Evolutionary conservation across 2,329 filamentous ascomycete species (phyloP).

Genomic region (Aspergillus novofumigatus): DNA sequence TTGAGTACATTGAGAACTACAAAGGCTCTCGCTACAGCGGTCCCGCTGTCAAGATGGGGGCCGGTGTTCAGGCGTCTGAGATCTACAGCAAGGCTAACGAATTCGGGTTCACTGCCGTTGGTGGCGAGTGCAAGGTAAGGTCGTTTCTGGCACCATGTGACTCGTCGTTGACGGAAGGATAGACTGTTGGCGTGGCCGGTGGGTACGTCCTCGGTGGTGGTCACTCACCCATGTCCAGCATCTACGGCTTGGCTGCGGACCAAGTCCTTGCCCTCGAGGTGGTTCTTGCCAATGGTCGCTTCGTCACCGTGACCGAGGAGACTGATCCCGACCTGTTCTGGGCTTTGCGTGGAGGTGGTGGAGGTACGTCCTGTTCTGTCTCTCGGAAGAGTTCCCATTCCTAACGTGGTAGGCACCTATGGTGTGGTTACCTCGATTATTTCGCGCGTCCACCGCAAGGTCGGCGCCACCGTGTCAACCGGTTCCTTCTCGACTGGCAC

Average conservation of each 20-base stretch:
- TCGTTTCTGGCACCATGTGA: conserved; percentile 24
- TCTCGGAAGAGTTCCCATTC: no score
- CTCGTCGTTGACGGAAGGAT: no score
- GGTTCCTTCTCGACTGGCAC: conserved; percentile 23
- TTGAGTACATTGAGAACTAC: conserved; percentile 40
- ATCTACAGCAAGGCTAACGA: conserved; percentile 45
- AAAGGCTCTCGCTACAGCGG: conserved; percentile 44
- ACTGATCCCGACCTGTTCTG: conserved; percentile 59
- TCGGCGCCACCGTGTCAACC: conserved; percentile 24
- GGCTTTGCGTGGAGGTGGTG: conserved; percentile 59
- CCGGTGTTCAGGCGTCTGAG: conserved; percentile 51
- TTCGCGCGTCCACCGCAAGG: conserved; percentile 23
- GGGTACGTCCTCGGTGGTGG: conserved; percentile 60
- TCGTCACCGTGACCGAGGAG: conserved; percentile 23
- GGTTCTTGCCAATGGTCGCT: conserved; percentile 22
- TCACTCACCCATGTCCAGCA: conserved; percentile 50
- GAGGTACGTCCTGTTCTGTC: conserved; percentile 26
- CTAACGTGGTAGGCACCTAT: conserved; percentile 22
- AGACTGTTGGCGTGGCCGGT: conserved; percentile 55
- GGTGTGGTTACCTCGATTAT: conserved; percentile 28
- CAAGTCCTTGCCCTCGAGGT: conserved; percentile 25
- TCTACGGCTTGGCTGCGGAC: conserved; percentile 49
- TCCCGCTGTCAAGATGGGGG: conserved; percentile 50
- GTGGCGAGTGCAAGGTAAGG: conserved; percentile 38
- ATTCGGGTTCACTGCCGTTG: conserved; percentile 48